Evolutionary conservation across 2,329 filamentous ascomycete species (phyloP).

Genomic region (Apiospora rasikravindrae): DNA sequence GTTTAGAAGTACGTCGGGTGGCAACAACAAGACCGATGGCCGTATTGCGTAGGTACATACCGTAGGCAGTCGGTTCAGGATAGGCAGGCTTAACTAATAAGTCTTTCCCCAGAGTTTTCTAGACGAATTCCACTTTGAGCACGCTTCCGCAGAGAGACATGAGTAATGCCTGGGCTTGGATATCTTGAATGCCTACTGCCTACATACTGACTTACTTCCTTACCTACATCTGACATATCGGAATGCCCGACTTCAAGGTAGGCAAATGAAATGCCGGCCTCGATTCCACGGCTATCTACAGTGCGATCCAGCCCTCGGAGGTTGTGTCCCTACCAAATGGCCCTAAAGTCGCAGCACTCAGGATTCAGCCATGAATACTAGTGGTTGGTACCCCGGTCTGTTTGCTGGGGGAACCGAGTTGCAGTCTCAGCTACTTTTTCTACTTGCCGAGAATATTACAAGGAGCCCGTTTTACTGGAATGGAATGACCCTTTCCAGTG

Average conservation of each 20-base stretch:
- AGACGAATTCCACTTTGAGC: no score
- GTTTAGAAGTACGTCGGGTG: background rate
- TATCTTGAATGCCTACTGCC: no score
- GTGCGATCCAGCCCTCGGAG: background rate
- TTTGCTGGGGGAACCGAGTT: background rate
- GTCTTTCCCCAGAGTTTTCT: no score
- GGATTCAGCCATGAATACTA: background rate
- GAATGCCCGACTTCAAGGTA: background rate
- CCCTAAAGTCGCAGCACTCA: background rate
- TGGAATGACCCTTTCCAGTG: no score
- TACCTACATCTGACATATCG: background rate
- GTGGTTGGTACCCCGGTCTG: background rate
- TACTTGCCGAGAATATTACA: no score
- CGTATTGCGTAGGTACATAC: conserved; percentile 1
- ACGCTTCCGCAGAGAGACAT: background rate
- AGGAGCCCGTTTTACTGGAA: no score
- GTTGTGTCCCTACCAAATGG: background rate
- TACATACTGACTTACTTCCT: no score
- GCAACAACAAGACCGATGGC: background rate
- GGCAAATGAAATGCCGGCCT: background rate
- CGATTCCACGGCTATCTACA: background rate
- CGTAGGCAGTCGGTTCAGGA: no score
- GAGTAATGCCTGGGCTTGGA: background rate
- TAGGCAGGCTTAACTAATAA: no score
- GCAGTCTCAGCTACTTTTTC: background rate